phyloP scores from a whole-genome alignment of 306 rosid genomes.

The Cicer pinnatifidum region DNA sequence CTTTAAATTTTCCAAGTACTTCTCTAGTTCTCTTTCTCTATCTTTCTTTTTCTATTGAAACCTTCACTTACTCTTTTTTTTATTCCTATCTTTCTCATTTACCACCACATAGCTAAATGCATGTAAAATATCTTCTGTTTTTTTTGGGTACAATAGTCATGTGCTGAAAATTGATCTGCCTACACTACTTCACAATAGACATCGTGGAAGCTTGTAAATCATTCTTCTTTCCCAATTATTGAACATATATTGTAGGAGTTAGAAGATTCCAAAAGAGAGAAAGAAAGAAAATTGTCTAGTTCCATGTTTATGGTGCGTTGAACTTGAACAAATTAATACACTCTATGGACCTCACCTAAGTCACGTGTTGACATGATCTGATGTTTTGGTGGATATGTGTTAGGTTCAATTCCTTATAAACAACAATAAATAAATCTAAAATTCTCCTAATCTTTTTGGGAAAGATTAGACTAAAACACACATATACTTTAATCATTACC shows the following conservation, averaged over 20 bases:
- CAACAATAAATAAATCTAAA: background rate
- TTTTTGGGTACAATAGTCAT: background rate
- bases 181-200: background rate
- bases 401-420: background rate
- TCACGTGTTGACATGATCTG: constrained; percentile 2
- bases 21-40: no score
- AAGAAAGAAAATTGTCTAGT: background rate
- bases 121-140: background rate
- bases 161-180: background rate
- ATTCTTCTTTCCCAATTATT: background rate
- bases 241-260: background rate
- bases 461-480: background rate
- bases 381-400: background rate
- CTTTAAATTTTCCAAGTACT: no score
- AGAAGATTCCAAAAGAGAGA: background rate
- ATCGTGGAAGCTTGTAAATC: background rate
- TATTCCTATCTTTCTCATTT: background rate
- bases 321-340: constrained; percentile 11
- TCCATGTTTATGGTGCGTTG: constrained; percentile 14
- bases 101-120: background rate
- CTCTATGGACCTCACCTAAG: constrained; percentile 7
- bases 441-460: background rate
- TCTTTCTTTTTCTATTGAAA: background rate
- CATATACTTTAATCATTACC: background rate
- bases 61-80: background rate